These are phyloP conservation scores for Boletus coccyginus DNA, from an alignment of 768 basidiomycete species.

Conservation along the genomic window DNA sequence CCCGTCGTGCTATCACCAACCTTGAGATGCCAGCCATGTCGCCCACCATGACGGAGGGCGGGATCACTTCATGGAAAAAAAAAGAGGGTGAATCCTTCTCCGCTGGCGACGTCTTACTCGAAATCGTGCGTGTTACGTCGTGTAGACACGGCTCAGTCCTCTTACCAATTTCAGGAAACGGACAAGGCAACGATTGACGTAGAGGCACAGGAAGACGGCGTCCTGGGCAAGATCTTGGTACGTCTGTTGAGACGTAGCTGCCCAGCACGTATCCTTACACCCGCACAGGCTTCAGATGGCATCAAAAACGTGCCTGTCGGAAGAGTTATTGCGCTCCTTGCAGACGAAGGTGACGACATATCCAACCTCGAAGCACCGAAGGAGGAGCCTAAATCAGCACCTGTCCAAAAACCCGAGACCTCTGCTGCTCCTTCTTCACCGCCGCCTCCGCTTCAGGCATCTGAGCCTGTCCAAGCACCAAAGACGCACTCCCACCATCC, in stretches of 20 bases:
- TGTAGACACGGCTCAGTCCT: not conserved
- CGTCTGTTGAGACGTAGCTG: slow-evolving; percentile 23
- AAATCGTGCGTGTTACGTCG: slow-evolving; percentile 62
- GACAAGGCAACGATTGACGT: slow-evolving; percentile 98
- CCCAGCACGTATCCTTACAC: not conserved
- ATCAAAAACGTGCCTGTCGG: slow-evolving; percentile 86
- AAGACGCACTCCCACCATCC: slow-evolving; percentile 37
- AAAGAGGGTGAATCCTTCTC: slow-evolving; percentile 76
- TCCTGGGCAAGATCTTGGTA: slow-evolving; percentile 92
- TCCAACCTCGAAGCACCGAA: slow-evolving; percentile 71
- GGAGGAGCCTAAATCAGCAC: slow-evolving; percentile 28
- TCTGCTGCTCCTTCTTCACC: slow-evolving; percentile 13
- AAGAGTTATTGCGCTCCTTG: slow-evolving; percentile 85
- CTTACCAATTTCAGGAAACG: slow-evolving; percentile 60
- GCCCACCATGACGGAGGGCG: slow-evolving; percentile 95
- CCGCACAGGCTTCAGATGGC: slow-evolving; percentile 64
- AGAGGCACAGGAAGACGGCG: slow-evolving; percentile 95
- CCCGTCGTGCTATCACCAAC: slow-evolving; percentile 62
- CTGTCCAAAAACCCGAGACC: slow-evolving; percentile 20
- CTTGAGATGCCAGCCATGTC: slow-evolving; percentile 97
- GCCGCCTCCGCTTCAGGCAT: slow-evolving; percentile 16
- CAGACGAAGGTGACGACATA: slow-evolving; percentile 95
- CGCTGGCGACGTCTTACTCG: slow-evolving; percentile 82
- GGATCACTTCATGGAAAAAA: slow-evolving; percentile 89
- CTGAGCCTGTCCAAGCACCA: slow-evolving; percentile 23